Evolutionary conservation across 1,139 yeast genomes (phyloP), one percentile per base, ranked within the genome.

Genomic region (Kurtzmaniella quercitrusa): DNA sequence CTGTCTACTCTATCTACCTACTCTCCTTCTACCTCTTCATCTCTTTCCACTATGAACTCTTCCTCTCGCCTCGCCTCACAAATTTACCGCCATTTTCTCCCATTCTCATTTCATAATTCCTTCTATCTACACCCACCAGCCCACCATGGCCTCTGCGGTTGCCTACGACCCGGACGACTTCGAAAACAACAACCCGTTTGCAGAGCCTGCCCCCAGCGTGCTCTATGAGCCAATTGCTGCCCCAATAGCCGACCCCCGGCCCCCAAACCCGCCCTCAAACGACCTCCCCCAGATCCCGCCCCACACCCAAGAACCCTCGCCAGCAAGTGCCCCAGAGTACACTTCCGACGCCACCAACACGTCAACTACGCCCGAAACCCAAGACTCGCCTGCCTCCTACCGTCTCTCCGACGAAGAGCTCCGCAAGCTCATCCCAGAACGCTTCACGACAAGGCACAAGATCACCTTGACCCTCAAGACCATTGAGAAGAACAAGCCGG

Each of bases 91-190:
- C 10, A 29, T 9, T 29, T 29, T 29, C 14, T 29, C 16, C 5
- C 33, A 6, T 21, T 8, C 23, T 8, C 23, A 21, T 21, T 21
- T 8, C 23, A n/a, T n/a, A n/a, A n/a, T n/a, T n/a, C n/a, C n/a
- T n/a, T n/a, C n/a, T n/a, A n/a, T n/a, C n/a, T n/a, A n/a, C n/a
- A n/a, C n/a, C n/a, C 23, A 21, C 8, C 31, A 27, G 6, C 36
- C 24, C 37, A 41, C 14, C 45, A 79, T 79, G 83, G 60, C 81
- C 1, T 72, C 81, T 10, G 70, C 80, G n/a, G 68, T 77, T 33
- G 79, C 85, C 3, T 81, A 79, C 52, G 81, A 79, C 50, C 84
- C 85, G 2, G 85, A 81, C 48, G 87, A 81, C 48, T 80, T 80
- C 49, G 78, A 73, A 47, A 81, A 81, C 52, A 82, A 82, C 63